phyloP scores from a whole-genome alignment of 805 yeast species.

The Barnettozyma botsteinii region DNA sequence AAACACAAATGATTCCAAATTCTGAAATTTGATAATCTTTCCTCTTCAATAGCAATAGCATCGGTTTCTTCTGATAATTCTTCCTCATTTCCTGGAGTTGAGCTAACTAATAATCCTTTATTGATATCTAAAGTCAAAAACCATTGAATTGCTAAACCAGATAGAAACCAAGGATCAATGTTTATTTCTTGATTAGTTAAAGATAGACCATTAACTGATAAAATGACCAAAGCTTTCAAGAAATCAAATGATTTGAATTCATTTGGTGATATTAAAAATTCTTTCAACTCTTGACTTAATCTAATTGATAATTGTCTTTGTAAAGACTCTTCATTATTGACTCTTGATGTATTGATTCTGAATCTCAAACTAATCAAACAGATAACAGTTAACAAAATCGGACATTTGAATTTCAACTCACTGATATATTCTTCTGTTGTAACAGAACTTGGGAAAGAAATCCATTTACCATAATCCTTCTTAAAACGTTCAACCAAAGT shows the following conservation, averaged over 20 bases:
- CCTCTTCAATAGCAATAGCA: conserved; percentile 30
- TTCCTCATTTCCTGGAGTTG: conserved; percentile 8
- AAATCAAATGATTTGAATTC: conserved; percentile 49
- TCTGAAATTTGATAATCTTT: conserved; percentile 50
- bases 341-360: conserved; percentile 14
- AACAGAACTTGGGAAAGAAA: conserved; percentile 54
- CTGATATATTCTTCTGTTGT: conserved; percentile 44
- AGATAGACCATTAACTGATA: conserved; percentile 60
- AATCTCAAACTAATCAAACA: conserved; percentile 60
- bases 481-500: conserved; percentile 52
- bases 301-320: conserved; percentile 28
- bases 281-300: conserved; percentile 34
- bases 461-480: conserved; percentile 72
- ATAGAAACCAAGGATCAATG: conserved; percentile 66
- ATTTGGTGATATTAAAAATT: conserved; percentile 40
- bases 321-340: conserved; percentile 10
- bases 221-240: conserved; percentile 59
- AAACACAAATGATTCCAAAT: conserved; percentile 68
- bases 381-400: conserved; percentile 60
- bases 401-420: conserved; percentile 43
- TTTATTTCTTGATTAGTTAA: conserved; percentile 46
- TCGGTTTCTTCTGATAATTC: conserved; percentile 15
- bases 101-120: conserved; percentile 18
- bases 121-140: conserved; percentile 46
- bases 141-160: conserved; percentile 60